Percentiles rank a stretch among this genome's conserved stretches.
Evolutionary conservation across 108 stramenopile genomes (phyloP).

Genomic region (Cyclotella sp.): DNA sequence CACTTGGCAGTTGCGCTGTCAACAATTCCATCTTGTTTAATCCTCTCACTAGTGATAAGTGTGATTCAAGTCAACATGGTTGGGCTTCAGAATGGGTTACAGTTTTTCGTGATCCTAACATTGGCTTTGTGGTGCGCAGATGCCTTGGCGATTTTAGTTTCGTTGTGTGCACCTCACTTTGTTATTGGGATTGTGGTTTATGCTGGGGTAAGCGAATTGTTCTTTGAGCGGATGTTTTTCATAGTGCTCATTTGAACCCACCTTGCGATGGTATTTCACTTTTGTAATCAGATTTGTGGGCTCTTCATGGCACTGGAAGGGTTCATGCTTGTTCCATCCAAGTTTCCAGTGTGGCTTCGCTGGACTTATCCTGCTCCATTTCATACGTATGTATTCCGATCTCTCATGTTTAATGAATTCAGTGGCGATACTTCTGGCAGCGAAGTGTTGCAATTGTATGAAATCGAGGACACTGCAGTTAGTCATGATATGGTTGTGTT

Average conservation of each 20-base stretch:
- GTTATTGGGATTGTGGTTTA: slow-evolving; percentile 66
- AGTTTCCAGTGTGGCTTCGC: slow-evolving; percentile 59
- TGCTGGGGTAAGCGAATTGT: slow-evolving; percentile 40
- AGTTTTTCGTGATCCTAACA: slow-evolving; percentile 64
- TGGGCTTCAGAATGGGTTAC: slow-evolving; percentile 51
- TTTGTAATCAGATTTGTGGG: slow-evolving; percentile 49
- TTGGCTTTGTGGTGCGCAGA: slow-evolving; percentile 60
- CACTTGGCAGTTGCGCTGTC: slow-evolving; percentile 55
- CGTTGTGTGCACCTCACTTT: slow-evolving; percentile 64
- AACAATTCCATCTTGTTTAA: slow-evolving; percentile 49
- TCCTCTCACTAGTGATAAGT: slow-evolving; percentile 56
- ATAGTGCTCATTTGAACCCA: too few relatives aligned
- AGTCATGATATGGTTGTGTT: slow-evolving; percentile 41
- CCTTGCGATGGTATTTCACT: too few relatives aligned
- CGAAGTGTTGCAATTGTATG: slow-evolving; percentile 55
- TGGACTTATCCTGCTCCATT: slow-evolving; percentile 66
- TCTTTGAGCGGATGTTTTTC: too few relatives aligned
- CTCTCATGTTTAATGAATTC: slow-evolving; percentile 73
- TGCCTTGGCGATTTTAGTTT: slow-evolving; percentile 61
- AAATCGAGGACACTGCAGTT: slow-evolving; percentile 61
- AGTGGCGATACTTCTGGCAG: slow-evolving; percentile 26
- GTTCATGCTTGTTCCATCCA: slow-evolving; percentile 67
- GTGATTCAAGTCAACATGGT: slow-evolving; percentile 58
- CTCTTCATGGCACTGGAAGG: slow-evolving; percentile 66
- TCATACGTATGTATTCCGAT: slow-evolving; percentile 65